Percentiles rank a stretch among this genome's conserved stretches.
Evolutionary conservation across 495 filamentous ascomycete species (phyloP).

Genomic region (Xylaria scruposa): DNA sequence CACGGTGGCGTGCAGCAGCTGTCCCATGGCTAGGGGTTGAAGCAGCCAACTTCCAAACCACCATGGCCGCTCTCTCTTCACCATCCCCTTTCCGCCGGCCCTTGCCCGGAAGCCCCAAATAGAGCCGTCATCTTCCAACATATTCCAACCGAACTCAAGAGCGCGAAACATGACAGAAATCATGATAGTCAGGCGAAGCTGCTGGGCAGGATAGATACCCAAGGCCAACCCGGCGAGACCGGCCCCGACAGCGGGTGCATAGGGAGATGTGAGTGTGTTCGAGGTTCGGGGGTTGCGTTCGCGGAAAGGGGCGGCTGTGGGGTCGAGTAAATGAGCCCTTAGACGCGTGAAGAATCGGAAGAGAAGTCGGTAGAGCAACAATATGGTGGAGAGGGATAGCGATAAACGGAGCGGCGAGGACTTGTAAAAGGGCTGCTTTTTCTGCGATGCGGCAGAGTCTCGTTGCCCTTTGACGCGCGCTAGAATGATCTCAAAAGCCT

Average conservation of each 20-base stretch:
- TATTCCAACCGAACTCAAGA: constrained; percentile 86
- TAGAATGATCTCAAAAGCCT: constrained; percentile 68
- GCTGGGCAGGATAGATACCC: constrained; percentile 76
- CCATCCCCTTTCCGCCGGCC: constrained; percentile 43
- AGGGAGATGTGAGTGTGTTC: constrained; percentile 74
- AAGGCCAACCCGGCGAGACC: constrained; percentile 83
- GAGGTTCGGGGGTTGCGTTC: constrained; percentile 80
- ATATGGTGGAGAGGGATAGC: constrained; percentile 78
- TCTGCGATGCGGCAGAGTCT: constrained; percentile 20
- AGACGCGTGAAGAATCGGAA: constrained; percentile 88
- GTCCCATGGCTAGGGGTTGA: constrained; percentile 89
- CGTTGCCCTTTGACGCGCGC: constrained; percentile 46
- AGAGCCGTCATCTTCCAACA: constrained; percentile 78
- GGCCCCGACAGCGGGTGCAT: constrained; percentile 87
- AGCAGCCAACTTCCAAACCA: constrained; percentile 98
- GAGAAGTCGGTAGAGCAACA: constrained; percentile 86
- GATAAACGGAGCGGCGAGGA: constrained; percentile 79
- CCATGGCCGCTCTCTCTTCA: constrained; percentile 62
- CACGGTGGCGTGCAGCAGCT: constrained; percentile 88
- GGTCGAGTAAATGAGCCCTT: constrained; percentile 75
- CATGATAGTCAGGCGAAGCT: constrained; percentile 77
- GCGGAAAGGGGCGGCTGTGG: constrained; percentile 77
- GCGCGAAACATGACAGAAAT: constrained; percentile 81
- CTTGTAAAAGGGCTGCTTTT: constrained; percentile 64
- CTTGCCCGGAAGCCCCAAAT: constrained; percentile 64